Evolutionary conservation across 108 stramenopile species (phyloP), one percentile per base, ranked within the genome.

Genomic region (Stephanodiscus minutulus): DNA sequence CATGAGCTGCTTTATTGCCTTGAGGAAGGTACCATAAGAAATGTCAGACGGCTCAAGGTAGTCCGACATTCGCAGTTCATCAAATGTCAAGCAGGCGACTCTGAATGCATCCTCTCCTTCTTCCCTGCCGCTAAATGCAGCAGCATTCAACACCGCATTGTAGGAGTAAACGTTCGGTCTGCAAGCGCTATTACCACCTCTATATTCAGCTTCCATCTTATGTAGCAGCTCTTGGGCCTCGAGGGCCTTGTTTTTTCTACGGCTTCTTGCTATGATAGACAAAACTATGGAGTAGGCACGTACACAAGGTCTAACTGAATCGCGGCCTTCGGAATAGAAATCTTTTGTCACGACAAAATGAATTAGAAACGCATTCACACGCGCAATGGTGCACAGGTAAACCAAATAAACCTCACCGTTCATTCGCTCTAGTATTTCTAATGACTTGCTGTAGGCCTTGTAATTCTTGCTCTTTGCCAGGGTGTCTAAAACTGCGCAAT

Each of bases 61-160:
- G 48, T 61, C 66, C 13, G 80, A 81, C 44, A 66, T 81, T 7
- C 74, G 44, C 11, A 83, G 60, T 57, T 83, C 78, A 56, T 83
- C 78, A 63, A 83, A 83, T 5, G 82, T 77, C 9, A 68, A 43
- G 36, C 74, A 75, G 12, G 71, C 82, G 46, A 83, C 74, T 61
- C 67, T 64, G 59, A 79, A 76, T 37, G 82, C 82, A 21, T 79
- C 78, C 52, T 83, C 66, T 46, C 25, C 52, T 44, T 79, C 78
- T 18, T 74, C 78, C 7, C 78, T 79, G 35, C 47, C 54, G 13
- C 78, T 80, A 25, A 70, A 80, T 21, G 78, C 82, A 28, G 73
- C 73, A 69, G 82, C 82, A 73, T 83, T 83, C 39, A 83, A 58
- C 24, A 83, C 82, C 28, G 71, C 65, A 64, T 83, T 83, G 49